phyloP scores from a whole-genome alignment of 106 monocot genomes.

The Apostasia ramifera region DNA sequence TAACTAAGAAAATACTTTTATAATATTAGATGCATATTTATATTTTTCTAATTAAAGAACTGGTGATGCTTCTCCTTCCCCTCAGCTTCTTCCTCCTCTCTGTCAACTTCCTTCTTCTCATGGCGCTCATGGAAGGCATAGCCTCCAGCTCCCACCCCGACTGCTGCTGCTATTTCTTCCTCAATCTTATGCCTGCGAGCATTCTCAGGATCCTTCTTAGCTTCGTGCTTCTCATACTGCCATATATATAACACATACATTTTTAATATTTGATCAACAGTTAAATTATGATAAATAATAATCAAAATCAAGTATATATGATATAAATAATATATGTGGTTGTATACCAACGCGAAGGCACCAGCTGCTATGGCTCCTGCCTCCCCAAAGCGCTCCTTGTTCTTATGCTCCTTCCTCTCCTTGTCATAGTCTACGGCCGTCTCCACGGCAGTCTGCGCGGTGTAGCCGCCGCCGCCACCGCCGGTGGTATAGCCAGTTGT shows the following conservation, averaged over 20 bases:
- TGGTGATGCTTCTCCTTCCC: constrained; percentile 32
- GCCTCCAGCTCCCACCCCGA: constrained; percentile 33
- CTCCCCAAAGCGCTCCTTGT: constrained; percentile 56
- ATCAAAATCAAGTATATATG: no score
- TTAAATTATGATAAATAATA: background rate
- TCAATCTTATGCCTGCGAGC: constrained; percentile 46
- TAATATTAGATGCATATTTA: no score
- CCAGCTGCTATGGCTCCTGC: constrained; percentile 50
- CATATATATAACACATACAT: no score
- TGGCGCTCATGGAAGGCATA: constrained; percentile 47
- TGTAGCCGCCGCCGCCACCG: constrained; percentile 3
- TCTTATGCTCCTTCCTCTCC: constrained; percentile 48
- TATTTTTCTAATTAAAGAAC: constrained; percentile 6
- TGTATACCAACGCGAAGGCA: constrained; percentile 42
- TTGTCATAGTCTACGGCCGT: constrained; percentile 16
- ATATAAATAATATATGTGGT: background rate
- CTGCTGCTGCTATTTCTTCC: constrained; percentile 38
- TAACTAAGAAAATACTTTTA: no score
- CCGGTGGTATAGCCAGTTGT: constrained; percentile 3
- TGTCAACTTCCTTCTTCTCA: constrained; percentile 33
- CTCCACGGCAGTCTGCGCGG: background rate
- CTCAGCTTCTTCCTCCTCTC: constrained; percentile 19
- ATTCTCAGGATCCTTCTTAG: constrained; percentile 54
- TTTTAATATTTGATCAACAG: background rate
- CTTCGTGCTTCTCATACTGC: constrained; percentile 54